Evolutionary conservation across 2,329 filamentous ascomycete species (phyloP).

Genomic region (Microsporum audouinii): DNA sequence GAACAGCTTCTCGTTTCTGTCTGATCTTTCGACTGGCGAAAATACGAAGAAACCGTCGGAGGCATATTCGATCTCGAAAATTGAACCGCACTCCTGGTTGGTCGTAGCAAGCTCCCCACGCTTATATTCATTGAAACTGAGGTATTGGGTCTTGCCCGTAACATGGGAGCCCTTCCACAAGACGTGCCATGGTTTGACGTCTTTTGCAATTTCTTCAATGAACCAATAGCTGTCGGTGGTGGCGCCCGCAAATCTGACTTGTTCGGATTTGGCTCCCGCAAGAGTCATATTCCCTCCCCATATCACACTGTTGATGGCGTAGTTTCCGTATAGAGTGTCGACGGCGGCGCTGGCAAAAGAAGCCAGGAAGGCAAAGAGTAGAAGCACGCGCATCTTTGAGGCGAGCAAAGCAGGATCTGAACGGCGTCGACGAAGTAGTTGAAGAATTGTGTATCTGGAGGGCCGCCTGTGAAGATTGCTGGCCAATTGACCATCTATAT

Average conservation of each 20-base stretch:
- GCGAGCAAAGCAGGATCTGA: conserved; percentile 3
- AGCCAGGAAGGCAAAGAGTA: not conserved
- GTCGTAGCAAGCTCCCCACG: not conserved
- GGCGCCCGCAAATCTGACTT: not conserved
- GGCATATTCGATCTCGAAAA: not conserved
- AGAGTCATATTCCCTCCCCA: not conserved
- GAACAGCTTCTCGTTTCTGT: not conserved
- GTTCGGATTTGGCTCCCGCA: not conserved
- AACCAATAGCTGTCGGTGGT: not conserved
- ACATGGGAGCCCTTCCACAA: not conserved
- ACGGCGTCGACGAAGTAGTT: not conserved
- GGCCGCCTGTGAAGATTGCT: not conserved
- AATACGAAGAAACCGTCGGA: not conserved
- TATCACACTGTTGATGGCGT: not conserved
- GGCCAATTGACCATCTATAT: not conserved
- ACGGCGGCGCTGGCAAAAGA: not conserved
- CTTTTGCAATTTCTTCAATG: not conserved
- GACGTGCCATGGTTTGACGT: not conserved
- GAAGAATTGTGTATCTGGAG: not conserved
- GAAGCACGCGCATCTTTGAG: not conserved
- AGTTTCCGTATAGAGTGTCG: not conserved
- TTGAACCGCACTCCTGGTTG: not conserved
- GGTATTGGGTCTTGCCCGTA: not conserved
- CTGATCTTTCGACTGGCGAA: not conserved
- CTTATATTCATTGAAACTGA: not conserved